A percentile compares a stretch with the other conserved stretches of the same genome.
These are phyloP conservation scores for Pseudocercospora fijiensis DNA, from an alignment of 2,329 filamentous ascomycete species.

Conservation along the genomic window DNA sequence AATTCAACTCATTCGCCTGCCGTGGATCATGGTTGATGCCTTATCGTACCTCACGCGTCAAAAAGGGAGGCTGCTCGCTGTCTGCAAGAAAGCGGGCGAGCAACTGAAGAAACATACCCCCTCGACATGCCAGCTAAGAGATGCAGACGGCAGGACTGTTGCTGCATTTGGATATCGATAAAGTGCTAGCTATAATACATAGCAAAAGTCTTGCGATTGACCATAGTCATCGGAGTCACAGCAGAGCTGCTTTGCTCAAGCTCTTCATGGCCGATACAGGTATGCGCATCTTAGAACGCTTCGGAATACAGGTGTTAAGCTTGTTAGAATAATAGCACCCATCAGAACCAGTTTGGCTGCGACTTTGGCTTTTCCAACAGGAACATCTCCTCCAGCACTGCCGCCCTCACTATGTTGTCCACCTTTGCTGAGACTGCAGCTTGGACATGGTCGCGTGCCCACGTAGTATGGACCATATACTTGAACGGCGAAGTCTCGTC, in stretches of 20 bases:
- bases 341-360: background rate
- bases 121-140: background rate
- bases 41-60: background rate
- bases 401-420: background rate
- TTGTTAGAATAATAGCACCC: background rate
- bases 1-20: background rate
- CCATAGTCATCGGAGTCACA: background rate
- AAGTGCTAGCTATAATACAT: background rate
- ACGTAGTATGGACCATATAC: background rate
- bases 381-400: constrained; percentile 2
- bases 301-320: background rate
- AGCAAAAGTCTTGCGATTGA: background rate
- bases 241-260: background rate
- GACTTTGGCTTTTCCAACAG: background rate
- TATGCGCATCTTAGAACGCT: background rate
- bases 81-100: background rate
- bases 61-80: background rate
- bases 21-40: background rate
- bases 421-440: background rate
- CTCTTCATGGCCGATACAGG: background rate
- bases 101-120: background rate
- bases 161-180: background rate
- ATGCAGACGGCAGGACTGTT: background rate
- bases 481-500: background rate
- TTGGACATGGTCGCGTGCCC: background rate